Conservation (phyloP, 2,329 filamentous ascomycete genomes). For the Fusarium albosuccineum region DNA sequence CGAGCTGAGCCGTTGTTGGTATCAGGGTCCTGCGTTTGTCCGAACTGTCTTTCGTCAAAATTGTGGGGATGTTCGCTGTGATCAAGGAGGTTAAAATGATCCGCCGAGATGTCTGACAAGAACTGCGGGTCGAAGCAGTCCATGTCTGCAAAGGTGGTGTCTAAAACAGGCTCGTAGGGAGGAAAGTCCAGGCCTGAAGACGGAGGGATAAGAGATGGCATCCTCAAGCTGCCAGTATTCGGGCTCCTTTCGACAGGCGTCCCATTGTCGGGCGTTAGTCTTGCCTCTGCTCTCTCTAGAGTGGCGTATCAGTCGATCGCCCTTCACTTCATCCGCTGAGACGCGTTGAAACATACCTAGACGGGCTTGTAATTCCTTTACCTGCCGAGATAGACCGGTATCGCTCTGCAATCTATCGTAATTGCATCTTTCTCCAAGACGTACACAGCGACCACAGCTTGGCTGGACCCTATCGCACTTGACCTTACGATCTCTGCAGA, state of each 20-base stretch:
- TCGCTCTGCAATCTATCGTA: not conserved
- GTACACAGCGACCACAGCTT: not conserved
- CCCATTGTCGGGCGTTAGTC: not conserved
- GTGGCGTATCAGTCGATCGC: too few relatives aligned
- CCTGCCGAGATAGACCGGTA: not conserved
- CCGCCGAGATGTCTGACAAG: too few relatives aligned
- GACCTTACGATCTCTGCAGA: slow-evolving; percentile 5
- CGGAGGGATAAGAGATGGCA: accelerated
- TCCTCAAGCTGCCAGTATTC: accelerated
- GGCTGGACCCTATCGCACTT: slow-evolving; percentile 2
- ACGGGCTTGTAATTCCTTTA: not conserved
- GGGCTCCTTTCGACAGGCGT: too few relatives aligned
- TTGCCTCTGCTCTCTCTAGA: not conserved
- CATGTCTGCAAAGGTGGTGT: not conserved
- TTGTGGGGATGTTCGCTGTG: too few relatives aligned
- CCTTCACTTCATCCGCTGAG: too few relatives aligned
- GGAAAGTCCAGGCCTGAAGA: not conserved
- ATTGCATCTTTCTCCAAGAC: not conserved
- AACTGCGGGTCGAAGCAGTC: not conserved
- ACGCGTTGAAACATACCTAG: not conserved
- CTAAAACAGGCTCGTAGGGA: too few relatives aligned
- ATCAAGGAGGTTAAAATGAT: too few relatives aligned
- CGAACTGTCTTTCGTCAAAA: too few relatives aligned
- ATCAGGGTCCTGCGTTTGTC: too few relatives aligned
- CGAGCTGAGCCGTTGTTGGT: too few relatives aligned